These are phyloP conservation scores for Rubia peregrina DNA, from an alignment of 305 asterid species.

Conservation along the genomic window DNA sequence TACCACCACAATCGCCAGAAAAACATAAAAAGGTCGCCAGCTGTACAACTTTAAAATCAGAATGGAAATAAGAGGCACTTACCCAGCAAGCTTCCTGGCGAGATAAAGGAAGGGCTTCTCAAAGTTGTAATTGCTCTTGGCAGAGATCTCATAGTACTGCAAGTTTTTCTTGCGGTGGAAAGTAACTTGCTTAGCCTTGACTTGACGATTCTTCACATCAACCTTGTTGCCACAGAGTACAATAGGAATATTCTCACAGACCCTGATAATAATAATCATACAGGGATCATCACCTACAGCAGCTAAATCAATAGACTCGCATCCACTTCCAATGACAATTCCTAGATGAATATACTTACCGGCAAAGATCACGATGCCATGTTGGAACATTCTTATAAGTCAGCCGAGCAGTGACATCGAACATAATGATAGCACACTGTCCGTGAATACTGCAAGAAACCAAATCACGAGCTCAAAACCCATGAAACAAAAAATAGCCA, in stretches of 20 bases:
- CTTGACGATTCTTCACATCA: constrained; percentile 87
- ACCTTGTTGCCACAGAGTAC: constrained; percentile 95
- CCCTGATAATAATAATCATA: constrained; percentile 36
- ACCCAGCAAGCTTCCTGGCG: constrained; percentile 44
- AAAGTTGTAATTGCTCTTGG: constrained; percentile 88
- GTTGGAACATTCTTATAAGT: constrained; percentile 86
- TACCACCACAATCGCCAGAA: no score
- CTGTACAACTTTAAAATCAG: no score
- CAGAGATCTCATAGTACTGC: constrained; percentile 87
- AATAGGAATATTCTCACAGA: constrained; percentile 73
- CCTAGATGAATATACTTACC: constrained; percentile 23
- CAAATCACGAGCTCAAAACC: neutral
- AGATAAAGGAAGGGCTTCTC: constrained; percentile 86
- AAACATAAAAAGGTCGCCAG: no score
- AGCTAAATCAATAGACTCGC: no score
- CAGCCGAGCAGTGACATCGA: constrained; percentile 82
- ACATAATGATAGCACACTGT: constrained; percentile 88
- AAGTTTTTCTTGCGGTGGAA: constrained; percentile 89
- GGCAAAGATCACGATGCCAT: constrained; percentile 88
- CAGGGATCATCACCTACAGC: no score
- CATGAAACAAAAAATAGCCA: neutral
- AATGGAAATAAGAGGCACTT: no score
- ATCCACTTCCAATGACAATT: no score
- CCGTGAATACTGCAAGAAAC: constrained; percentile 61
- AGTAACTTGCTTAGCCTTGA: constrained; percentile 83